These are phyloP conservation scores for Serendipita sp. DNA, from an alignment of 768 basidiomycete genomes.

Conservation along the genomic window DNA sequence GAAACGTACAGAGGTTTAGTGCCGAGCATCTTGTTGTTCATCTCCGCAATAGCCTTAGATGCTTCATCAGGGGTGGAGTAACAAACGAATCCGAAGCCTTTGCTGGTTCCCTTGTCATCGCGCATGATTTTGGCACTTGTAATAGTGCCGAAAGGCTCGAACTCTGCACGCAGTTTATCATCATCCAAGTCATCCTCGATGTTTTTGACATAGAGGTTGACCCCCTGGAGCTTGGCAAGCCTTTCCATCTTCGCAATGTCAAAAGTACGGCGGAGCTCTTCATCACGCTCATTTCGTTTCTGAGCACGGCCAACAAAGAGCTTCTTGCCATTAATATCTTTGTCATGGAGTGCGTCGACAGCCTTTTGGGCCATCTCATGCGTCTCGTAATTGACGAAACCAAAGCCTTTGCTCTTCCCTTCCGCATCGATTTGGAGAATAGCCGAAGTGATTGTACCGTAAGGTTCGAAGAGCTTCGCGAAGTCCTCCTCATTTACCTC, in stretches of 20 bases:
- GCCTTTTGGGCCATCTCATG: constrained; percentile 88
- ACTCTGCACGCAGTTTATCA: constrained; percentile 89
- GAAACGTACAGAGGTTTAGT: constrained; percentile 97
- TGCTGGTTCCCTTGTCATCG: constrained; percentile 83
- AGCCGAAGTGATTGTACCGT: constrained; percentile 78
- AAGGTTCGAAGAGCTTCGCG: constrained; percentile 55
- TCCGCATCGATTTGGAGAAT: constrained; percentile 69
- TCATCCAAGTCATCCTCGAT: constrained; percentile 96
- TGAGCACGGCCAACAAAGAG: constrained; percentile 93
- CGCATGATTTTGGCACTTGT: constrained; percentile 99
- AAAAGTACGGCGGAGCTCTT: constrained; percentile 83
- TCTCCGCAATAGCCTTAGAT: constrained; percentile 97
- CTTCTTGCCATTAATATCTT: constrained; percentile 69
- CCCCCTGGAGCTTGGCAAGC: constrained; percentile 93
- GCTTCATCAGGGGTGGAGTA: constrained; percentile 97
- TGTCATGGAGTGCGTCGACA: constrained; percentile 78
- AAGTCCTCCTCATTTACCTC: constrained; percentile 80
- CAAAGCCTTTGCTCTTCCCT: constrained; percentile 92
- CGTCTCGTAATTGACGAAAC: constrained; percentile 89
- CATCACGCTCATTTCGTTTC: constrained; percentile 96
- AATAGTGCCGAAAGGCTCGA: constrained; percentile 91
- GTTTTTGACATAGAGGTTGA: constrained; percentile 99
- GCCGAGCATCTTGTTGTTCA: constrained; percentile 99
- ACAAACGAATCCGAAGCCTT: constrained; percentile 98
- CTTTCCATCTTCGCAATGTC: constrained; percentile 96